Conservation (phyloP, 306 rosid genomes). For the Inga laurina region DNA sequence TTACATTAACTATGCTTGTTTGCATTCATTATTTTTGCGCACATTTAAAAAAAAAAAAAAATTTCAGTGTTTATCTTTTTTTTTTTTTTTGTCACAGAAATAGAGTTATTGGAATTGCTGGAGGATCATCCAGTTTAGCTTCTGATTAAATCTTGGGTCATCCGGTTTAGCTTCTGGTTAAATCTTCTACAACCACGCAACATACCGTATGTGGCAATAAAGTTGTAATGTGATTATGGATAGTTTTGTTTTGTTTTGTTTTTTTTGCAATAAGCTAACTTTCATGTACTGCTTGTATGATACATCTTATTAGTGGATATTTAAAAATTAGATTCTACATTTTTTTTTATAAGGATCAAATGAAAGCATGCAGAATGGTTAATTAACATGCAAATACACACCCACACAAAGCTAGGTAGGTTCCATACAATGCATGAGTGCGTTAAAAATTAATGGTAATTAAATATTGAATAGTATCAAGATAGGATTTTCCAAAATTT, state of each 20-base stretch:
- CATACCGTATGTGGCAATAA: slow-evolving; percentile 20
- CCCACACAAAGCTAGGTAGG: no score
- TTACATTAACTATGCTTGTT: not conserved
- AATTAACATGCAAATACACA: no score
- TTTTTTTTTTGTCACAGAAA: not conserved
- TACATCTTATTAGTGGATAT: no score
- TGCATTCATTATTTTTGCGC: not conserved
- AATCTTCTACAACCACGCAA: not conserved
- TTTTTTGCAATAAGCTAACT: not conserved
- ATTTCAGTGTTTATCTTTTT: slow-evolving; percentile 11
- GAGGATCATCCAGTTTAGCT: not conserved
- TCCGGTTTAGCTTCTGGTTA: not conserved
- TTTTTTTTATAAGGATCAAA: no score
- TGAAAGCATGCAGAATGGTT: no score
- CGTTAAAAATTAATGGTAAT: no score
- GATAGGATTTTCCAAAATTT: no score
- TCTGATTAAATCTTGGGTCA: no score
- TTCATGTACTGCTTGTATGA: no score
- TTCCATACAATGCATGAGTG: no score
- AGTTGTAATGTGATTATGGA: not conserved
- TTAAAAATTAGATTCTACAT: no score
- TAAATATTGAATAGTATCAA: no score
- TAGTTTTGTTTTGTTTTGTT: not conserved
- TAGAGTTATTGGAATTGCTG: slow-evolving; percentile 17
- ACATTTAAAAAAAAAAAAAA: not conserved